These are phyloP conservation scores for Hansenula lynferdii DNA, from an alignment of 1,139 yeast species.

Conservation along the genomic window DNA sequence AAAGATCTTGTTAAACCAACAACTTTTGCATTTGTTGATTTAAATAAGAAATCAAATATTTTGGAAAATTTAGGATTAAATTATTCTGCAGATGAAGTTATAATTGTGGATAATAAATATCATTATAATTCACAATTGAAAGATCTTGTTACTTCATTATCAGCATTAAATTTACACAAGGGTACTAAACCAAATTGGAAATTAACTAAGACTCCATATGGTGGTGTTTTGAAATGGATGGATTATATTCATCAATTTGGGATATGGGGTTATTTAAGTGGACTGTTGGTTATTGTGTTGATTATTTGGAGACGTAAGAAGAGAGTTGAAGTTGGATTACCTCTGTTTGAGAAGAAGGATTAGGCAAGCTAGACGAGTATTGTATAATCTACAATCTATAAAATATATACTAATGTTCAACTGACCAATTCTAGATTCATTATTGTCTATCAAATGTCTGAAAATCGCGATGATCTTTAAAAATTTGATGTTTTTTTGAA, in stretches of 20 bases:
- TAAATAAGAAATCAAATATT: no score
- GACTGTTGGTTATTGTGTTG: slow-evolving; percentile 3
- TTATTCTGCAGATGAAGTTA: no score
- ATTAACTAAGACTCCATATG: slow-evolving; percentile 43
- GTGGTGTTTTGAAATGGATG: slow-evolving; percentile 33
- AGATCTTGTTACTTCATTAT: not conserved
- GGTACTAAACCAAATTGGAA: slow-evolving; percentile 15
- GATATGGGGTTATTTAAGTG: slow-evolving; percentile 36
- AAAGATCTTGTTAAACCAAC: no score
- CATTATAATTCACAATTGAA: not conserved
- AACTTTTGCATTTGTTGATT: no score
- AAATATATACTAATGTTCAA: no score
- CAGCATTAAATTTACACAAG: slow-evolving; percentile 6
- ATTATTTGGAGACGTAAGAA: not conserved
- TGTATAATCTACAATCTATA: no score
- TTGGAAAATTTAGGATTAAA: no score
- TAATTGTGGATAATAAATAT: slow-evolving; percentile 15
- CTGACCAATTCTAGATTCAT: no score
- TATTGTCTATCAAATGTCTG: no score
- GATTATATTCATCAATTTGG: slow-evolving; percentile 43
- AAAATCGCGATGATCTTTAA: no score
- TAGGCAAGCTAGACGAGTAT: no score
- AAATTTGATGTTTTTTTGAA: no score
- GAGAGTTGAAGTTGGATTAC: not conserved
- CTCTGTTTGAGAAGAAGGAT: not conserved